Percentiles rank a stretch among this genome's conserved stretches.
Conservation (phyloP, 768 basidiomycete genomes). For the Daedaleopsis sinensis region DNA sequence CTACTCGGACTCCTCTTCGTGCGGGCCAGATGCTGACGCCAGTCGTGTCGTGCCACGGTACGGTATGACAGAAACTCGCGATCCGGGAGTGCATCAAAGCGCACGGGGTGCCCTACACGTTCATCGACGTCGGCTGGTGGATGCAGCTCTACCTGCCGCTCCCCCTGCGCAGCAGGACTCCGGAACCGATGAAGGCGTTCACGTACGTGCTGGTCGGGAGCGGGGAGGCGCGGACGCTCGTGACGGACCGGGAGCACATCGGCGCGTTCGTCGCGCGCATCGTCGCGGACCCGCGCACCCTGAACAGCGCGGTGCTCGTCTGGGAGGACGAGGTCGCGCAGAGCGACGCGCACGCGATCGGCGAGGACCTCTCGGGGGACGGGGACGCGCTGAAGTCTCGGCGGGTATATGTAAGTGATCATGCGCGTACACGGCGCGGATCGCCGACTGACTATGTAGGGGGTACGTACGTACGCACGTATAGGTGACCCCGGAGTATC, state of each 20-base stretch:
- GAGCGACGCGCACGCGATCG: slow-evolving; percentile 25
- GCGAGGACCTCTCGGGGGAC: slow-evolving; percentile 26
- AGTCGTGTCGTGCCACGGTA: no score
- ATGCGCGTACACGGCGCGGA: no score
- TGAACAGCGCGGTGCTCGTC: slow-evolving; percentile 31
- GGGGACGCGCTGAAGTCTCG: slow-evolving; percentile 11
- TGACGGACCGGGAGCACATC: slow-evolving; percentile 29
- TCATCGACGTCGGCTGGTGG: slow-evolving; percentile 28
- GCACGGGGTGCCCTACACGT: slow-evolving; percentile 29
- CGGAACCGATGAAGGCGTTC: not conserved
- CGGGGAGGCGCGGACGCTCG: slow-evolving; percentile 22
- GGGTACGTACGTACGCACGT: no score
- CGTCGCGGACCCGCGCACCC: slow-evolving; percentile 32
- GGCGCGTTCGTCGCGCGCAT: slow-evolving; percentile 32
- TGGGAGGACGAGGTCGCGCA: slow-evolving; percentile 30
- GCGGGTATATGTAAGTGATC: slow-evolving; percentile 8
- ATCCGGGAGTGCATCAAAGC: slow-evolving; percentile 29
- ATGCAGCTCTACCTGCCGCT: slow-evolving; percentile 27
- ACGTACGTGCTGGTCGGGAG: slow-evolving; percentile 15
- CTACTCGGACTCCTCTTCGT: no score
- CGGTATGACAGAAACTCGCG: slow-evolving; percentile 30
- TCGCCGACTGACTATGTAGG: not conserved
- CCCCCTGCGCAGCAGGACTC: slow-evolving; percentile 5
- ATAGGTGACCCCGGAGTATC: slow-evolving; percentile 7
- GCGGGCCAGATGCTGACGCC: no score